A percentile compares a stretch with the other conserved stretches of the same genome.
These are phyloP conservation scores for Colletotrichum plurivorum DNA, from an alignment of 2,329 filamentous ascomycete species.

Conservation along the genomic window DNA sequence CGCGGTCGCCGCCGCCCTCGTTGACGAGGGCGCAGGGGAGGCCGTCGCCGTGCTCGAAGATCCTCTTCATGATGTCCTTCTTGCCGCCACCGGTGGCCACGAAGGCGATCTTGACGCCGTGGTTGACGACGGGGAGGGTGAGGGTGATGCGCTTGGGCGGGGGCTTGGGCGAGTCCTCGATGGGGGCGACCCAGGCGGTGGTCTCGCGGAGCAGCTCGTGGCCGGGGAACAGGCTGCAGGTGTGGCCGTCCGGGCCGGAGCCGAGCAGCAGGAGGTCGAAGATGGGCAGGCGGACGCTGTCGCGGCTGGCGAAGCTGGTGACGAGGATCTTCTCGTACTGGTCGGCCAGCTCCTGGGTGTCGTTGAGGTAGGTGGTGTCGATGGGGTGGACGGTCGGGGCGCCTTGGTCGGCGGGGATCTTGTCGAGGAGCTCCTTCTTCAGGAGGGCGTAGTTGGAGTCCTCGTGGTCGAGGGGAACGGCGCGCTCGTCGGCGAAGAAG, in stretches of 20 bases:
- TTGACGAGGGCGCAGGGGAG: constrained; percentile 93
- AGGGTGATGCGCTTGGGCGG: constrained; percentile 92
- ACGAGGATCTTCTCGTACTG: constrained; percentile 93
- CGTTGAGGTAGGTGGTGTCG: constrained; percentile 74
- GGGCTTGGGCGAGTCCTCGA: constrained; percentile 95
- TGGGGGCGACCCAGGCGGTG: constrained; percentile 91
- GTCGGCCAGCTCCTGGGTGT: constrained; percentile 93
- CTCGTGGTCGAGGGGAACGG: constrained; percentile 89
- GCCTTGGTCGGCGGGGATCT: constrained; percentile 79
- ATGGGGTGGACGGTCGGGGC: constrained; percentile 85
- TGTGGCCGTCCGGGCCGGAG: constrained; percentile 96
- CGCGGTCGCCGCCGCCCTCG: constrained; percentile 84
- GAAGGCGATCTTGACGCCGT: constrained; percentile 89
- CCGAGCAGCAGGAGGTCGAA: constrained; percentile 96
- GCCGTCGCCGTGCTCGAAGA: constrained; percentile 86
- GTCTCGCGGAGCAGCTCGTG: constrained; percentile 89
- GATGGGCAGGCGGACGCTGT: constrained; percentile 93
- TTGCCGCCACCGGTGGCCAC: constrained; percentile 92
- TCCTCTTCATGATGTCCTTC: constrained; percentile 91
- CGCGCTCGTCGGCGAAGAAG: constrained; percentile 98
- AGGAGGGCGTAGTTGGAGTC: constrained; percentile 96
- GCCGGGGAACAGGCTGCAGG: constrained; percentile 94
- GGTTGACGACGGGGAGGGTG: constrained; percentile 90
- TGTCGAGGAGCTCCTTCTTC: constrained; percentile 89
- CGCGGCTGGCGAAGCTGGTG: constrained; percentile 87